A percentile compares a stretch with the other conserved stretches of the same genome.
Evolutionary conservation across 148 eudicot genomes (phyloP).

Genomic region (Tetragonia tetragonoides): DNA sequence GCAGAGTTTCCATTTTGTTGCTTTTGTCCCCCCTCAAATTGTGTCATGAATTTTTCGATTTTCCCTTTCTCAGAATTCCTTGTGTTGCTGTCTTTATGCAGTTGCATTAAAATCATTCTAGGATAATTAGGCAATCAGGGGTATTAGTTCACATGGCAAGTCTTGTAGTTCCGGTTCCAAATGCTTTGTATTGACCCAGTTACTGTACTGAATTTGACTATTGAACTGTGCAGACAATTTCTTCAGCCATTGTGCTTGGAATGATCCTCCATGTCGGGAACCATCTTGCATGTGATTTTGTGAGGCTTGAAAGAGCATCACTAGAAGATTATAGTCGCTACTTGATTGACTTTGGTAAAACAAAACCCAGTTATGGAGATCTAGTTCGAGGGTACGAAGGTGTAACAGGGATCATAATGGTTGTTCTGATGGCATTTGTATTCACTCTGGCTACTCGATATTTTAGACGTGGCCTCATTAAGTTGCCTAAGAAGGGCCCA

Average conservation of each 20-base stretch:
- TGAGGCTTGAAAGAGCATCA: slow-evolving; percentile 61
- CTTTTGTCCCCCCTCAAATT: neutral
- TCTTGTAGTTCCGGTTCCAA: neutral
- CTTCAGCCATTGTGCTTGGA: slow-evolving; percentile 76
- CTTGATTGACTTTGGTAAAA: slow-evolving; percentile 46
- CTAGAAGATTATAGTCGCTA: slow-evolving; percentile 34
- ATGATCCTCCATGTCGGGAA: slow-evolving; percentile 65
- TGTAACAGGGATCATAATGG: slow-evolving; percentile 71
- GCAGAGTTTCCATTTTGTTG: neutral
- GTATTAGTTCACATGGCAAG: slow-evolving; percentile 13
- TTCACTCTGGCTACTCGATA: slow-evolving; percentile 68
- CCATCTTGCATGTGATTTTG: slow-evolving; percentile 81
- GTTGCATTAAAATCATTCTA: slow-evolving; percentile 4
- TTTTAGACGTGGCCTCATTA: slow-evolving; percentile 62
- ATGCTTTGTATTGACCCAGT: neutral
- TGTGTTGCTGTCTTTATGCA: slow-evolving; percentile 17
- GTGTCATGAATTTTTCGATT: slow-evolving; percentile 7
- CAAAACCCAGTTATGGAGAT: slow-evolving; percentile 52
- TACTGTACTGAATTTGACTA: neutral
- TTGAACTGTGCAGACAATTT: slow-evolving; percentile 60
- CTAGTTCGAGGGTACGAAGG: slow-evolving; percentile 63
- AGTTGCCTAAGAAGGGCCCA: too few species aligned
- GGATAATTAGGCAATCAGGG: slow-evolving; percentile 6
- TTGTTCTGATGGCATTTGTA: slow-evolving; percentile 58
- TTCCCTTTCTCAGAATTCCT: slow-evolving; percentile 1